Conservation (phyloP, 805 yeast genomes). For the Cyberlindnera xylosilytica region DNA sequence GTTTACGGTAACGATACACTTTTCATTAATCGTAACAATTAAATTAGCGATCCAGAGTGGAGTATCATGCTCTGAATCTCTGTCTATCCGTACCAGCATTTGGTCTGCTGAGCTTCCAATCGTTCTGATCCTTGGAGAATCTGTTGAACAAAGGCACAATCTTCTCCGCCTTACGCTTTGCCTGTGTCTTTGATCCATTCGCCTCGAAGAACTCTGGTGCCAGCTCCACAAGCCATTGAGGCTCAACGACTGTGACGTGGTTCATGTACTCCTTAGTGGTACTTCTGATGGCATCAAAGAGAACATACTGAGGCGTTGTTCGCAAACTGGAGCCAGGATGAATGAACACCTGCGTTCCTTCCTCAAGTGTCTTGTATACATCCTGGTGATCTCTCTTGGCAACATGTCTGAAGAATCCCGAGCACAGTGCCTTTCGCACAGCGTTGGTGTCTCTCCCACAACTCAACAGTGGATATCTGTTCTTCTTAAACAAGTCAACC, state of each 20-base stretch:
- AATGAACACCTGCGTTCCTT: slow-evolving; percentile 68
- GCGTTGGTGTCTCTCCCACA: slow-evolving; percentile 55
- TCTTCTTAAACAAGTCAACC: slow-evolving; percentile 48
- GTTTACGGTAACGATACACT: background rate
- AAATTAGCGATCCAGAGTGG: background rate
- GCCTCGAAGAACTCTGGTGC: slow-evolving; percentile 75
- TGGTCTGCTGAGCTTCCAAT: slow-evolving; percentile 58
- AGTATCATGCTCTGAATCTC: slow-evolving; percentile 17
- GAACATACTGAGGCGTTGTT: slow-evolving; percentile 68
- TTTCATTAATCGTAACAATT: too few species aligned
- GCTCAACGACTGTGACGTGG: slow-evolving; percentile 77
- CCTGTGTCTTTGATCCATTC: slow-evolving; percentile 43
- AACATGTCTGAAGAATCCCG: slow-evolving; percentile 67
- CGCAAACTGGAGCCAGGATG: slow-evolving; percentile 85
- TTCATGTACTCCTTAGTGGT: slow-evolving; percentile 93
- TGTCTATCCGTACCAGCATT: slow-evolving; percentile 44
- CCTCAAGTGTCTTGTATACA: slow-evolving; percentile 68
- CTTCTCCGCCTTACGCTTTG: slow-evolving; percentile 48
- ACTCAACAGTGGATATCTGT: slow-evolving; percentile 41
- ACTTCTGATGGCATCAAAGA: slow-evolving; percentile 77
- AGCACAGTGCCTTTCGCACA: slow-evolving; percentile 58
- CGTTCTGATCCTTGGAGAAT: slow-evolving; percentile 56
- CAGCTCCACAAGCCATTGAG: slow-evolving; percentile 67
- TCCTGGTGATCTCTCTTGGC: slow-evolving; percentile 70
- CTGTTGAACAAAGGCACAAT: slow-evolving; percentile 71